These are phyloP conservation scores for Sistotremastrum niveocremeum DNA, from an alignment of 768 basidiomycete species.

Conservation along the genomic window DNA sequence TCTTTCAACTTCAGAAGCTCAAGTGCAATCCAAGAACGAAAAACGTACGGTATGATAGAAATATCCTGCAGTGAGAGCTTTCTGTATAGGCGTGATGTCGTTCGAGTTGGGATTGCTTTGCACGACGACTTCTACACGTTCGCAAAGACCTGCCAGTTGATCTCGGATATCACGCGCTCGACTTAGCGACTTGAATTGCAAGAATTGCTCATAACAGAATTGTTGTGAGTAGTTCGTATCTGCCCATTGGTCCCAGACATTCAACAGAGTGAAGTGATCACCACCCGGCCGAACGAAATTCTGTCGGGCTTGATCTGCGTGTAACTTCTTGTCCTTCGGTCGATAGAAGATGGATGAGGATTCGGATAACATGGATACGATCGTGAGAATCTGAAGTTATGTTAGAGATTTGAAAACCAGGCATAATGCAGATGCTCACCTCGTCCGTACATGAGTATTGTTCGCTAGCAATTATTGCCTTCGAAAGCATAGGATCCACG, in stretches of 20 bases:
- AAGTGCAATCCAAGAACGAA: background rate
- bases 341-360: conserved; percentile 91
- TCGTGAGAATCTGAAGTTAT: conserved; percentile 65
- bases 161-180: conserved; percentile 93
- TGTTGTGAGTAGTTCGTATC: conserved; percentile 96
- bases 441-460: conserved; percentile 92
- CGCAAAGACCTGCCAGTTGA: conserved; percentile 89
- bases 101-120: conserved; percentile 81
- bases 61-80: conserved; percentile 89
- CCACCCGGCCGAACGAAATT: conserved; percentile 94
- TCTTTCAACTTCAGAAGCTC: background rate
- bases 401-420: background rate
- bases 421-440: conserved; percentile 31
- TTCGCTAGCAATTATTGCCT: conserved; percentile 92
- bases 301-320: conserved; percentile 94
- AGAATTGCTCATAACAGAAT: conserved; percentile 90
- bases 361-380: conserved; percentile 94
- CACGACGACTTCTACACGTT: conserved; percentile 90
- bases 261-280: conserved; percentile 94
- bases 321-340: conserved; percentile 95
- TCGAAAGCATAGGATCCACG: conserved; percentile 95
- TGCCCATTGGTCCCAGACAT: conserved; percentile 99
- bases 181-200: conserved; percentile 89
- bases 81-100: conserved; percentile 87
- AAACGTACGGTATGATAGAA: conserved; percentile 80